Percentiles rank a stretch among this genome's conserved stretches.
These are phyloP conservation scores for Globisporangium nunn DNA, from an alignment of 352 stramenopile genomes.

Conservation along the genomic window DNA sequence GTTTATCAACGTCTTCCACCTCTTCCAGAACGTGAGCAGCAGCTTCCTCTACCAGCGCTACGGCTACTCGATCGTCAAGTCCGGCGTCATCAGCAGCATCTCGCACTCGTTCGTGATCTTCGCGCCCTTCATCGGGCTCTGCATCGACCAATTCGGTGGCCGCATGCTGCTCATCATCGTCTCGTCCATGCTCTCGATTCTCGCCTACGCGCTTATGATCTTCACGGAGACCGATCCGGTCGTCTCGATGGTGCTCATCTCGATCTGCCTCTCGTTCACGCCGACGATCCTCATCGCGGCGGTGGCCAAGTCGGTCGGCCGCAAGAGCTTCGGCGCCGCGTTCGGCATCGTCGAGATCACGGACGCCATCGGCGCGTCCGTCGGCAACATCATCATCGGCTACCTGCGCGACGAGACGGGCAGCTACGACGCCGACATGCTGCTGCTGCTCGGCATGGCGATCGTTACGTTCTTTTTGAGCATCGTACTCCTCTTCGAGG, in stretches of 20 bases:
- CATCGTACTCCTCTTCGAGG: conserved; percentile 56
- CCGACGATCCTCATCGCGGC: conserved; percentile 85
- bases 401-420: conserved; percentile 77
- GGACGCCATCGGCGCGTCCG: conserved; percentile 69
- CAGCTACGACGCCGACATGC: conserved; percentile 79
- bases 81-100: conserved; percentile 71
- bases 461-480: conserved; percentile 59
- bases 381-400: conserved; percentile 82
- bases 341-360: conserved; percentile 87
- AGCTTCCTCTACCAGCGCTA: conserved; percentile 85
- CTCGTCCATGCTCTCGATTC: conserved; percentile 59
- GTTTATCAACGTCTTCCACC: conserved; percentile 88
- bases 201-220: conserved; percentile 81
- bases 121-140: conserved; percentile 81
- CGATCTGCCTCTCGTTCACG: conserved; percentile 78
- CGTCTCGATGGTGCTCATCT: conserved; percentile 84
- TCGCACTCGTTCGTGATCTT: conserved; percentile 81
- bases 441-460: conserved; percentile 72
- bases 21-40: conserved; percentile 89
- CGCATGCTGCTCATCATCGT: conserved; percentile 77
- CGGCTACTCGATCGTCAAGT: conserved; percentile 80
- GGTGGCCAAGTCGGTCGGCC: conserved; percentile 73
- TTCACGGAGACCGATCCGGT: conserved; percentile 75
- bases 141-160: conserved; percentile 85
- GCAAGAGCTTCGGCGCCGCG: conserved; percentile 69